Evolutionary conservation across 2,329 filamentous ascomycete genomes (phyloP).

Genomic region (Arthrobotrys iridis): DNA sequence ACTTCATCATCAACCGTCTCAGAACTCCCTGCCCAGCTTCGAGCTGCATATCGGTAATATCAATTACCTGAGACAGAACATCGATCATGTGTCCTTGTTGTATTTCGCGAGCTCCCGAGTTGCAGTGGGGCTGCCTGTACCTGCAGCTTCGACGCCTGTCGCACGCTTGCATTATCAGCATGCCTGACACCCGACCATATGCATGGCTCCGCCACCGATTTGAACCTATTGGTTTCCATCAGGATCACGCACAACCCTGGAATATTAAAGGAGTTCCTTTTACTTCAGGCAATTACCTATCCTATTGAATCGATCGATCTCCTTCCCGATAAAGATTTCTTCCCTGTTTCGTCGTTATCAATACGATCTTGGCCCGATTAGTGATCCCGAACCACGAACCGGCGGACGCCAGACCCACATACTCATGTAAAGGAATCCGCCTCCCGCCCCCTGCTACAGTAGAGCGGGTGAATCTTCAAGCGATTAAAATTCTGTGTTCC

Average conservation of each 20-base stretch:
- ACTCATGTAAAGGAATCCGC: neutral
- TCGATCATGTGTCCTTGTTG: slow-evolving; percentile 3
- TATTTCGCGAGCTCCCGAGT: neutral
- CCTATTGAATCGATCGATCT: neutral
- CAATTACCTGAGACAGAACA: slow-evolving; percentile 2
- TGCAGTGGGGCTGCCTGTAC: neutral
- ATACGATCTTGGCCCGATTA: neutral
- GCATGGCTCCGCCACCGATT: neutral
- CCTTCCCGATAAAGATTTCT: neutral
- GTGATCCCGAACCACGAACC: neutral
- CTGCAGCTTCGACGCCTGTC: neutral
- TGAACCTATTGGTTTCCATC: neutral
- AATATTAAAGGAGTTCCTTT: neutral
- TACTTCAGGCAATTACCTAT: neutral
- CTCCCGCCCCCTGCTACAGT: neutral
- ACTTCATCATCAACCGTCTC: neutral
- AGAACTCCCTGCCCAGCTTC: neutral
- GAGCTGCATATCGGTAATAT: neutral
- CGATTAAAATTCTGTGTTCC: neutral
- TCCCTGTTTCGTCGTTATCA: neutral
- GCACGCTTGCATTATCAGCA: neutral
- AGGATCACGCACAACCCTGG: neutral
- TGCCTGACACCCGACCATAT: neutral
- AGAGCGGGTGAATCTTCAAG: neutral
- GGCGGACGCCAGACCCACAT: neutral